Evolutionary conservation across 2,329 filamentous ascomycete genomes (phyloP).

Genomic region (Cephalotrichum gorgonifer): DNA sequence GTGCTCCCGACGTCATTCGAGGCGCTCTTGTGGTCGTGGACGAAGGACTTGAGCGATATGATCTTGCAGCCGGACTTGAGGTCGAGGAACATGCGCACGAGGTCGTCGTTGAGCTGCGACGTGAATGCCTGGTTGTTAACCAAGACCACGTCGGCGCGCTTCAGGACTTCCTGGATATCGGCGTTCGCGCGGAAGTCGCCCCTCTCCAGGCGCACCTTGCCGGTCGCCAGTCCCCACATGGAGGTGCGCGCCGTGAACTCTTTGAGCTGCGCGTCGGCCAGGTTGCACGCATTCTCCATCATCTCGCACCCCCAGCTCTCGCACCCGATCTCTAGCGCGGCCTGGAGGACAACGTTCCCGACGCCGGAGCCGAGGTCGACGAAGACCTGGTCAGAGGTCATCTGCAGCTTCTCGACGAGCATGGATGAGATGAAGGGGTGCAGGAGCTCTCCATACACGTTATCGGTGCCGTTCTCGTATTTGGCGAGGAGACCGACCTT

Average conservation of each 20-base stretch:
- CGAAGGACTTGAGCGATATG: slow-evolving; percentile 86
- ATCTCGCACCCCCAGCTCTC: slow-evolving; percentile 95
- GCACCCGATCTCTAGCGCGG: slow-evolving; percentile 84
- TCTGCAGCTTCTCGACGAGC: slow-evolving; percentile 61
- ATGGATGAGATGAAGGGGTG: slow-evolving; percentile 77
- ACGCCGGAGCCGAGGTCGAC: slow-evolving; percentile 93
- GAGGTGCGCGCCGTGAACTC: slow-evolving; percentile 81
- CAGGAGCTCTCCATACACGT: slow-evolving; percentile 88
- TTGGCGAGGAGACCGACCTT: slow-evolving; percentile 73
- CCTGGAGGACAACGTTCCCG: slow-evolving; percentile 90
- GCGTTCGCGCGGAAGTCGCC: slow-evolving; percentile 75
- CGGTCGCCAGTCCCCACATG: slow-evolving; percentile 79
- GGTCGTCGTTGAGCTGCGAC: slow-evolving; percentile 70
- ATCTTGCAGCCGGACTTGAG: slow-evolving; percentile 84
- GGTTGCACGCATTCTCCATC: slow-evolving; percentile 80
- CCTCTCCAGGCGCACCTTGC: slow-evolving; percentile 66
- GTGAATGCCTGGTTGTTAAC: slow-evolving; percentile 98
- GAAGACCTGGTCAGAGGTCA: slow-evolving; percentile 79
- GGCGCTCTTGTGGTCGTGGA: slow-evolving; percentile 68
- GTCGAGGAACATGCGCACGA: slow-evolving; percentile 86
- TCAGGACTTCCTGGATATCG: slow-evolving; percentile 61
- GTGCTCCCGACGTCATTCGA: slow-evolving; percentile 71
- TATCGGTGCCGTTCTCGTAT: slow-evolving; percentile 84
- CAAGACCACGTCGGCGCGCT: slow-evolving; percentile 84
- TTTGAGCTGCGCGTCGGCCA: slow-evolving; percentile 67